Base-by-base conservation (phyloP, 2,329 filamentous ascomycete species). In the Sporothrix inflata region DNA sequence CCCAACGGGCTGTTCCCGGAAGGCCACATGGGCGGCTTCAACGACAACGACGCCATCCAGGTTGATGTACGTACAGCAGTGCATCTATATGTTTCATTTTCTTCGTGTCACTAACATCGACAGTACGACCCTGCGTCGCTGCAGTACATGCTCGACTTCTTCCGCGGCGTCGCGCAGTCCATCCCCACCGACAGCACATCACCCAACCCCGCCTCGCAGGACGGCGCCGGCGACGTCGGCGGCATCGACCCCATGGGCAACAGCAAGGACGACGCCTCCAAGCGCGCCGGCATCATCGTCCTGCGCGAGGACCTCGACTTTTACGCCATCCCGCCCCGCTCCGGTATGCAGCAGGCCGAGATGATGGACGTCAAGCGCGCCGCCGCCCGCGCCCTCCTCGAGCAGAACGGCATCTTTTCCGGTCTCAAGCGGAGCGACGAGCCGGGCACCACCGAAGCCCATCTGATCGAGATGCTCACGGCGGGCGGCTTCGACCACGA, bases 81-180 rank as follows among this genome's bases (percentile, higher is more conserved):
- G 21, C 34, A 3, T 16, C 21, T 24, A 5, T 6, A 12, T 47
- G 19, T 40, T 16, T 5, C 0, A n/a, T 30, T 16, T 19, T 16
- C 2, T 6, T 2, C 27, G 40, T 70, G 49, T 60, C 45, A 55
- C 53, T 51, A 12, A 70, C 70, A 19, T n/a, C 12, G n/a, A 40
- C 84, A 99, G 96, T 99, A 98, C 84, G 96, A 99, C 82, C 95
- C 96, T 30, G 91, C 91, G 70, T 98, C 95, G 65, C 89, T 99
- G 71, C 94, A 98, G 83, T 99, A 98, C 84, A 99, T 99, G 96
- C 89, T 99, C 75, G 95, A 98, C 78, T 99, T 99, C 83, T 99
- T 99, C 85, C 92, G 96, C 75, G 91, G 91, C 76, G 95, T 99
- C 75, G 96, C 96, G 70, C 94, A 98, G 82, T 96, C 94, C n/a